Conservation (phyloP, 2,329 filamentous ascomycete genomes). For the Tolypocladium paradoxum region DNA sequence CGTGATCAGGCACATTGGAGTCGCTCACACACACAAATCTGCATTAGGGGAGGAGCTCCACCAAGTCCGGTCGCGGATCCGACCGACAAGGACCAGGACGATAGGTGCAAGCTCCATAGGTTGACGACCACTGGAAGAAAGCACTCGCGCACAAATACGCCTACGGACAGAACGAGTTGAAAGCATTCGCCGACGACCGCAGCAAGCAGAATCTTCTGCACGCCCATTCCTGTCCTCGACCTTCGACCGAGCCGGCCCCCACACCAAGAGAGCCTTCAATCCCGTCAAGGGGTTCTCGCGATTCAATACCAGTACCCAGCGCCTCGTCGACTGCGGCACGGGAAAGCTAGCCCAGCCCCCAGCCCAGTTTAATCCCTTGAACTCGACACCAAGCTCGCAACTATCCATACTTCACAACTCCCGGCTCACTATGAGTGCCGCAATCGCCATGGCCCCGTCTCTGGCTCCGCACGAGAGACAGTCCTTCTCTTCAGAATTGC, state of each 20-base stretch:
- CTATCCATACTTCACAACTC: neutral
- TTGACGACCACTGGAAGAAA: neutral
- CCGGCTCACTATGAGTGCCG: constrained; percentile 52
- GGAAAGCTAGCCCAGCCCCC: neutral
- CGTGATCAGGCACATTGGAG: neutral
- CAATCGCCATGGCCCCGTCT: constrained; percentile 58
- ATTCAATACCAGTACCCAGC: neutral
- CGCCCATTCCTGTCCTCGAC: neutral
- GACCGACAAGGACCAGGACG: neutral
- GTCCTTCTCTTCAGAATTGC: constrained; percentile 42
- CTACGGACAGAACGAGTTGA: neutral
- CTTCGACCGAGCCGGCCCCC: neutral
- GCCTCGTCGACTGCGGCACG: too few relatives aligned
- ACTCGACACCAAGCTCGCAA: neutral
- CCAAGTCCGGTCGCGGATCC: neutral
- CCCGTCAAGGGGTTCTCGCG: neutral
- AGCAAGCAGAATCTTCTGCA: neutral
- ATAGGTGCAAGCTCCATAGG: neutral
- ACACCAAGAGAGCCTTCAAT: neutral
- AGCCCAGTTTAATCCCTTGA: neutral
- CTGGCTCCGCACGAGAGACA: constrained; percentile 55
- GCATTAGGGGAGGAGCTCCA: neutral
- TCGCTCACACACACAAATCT: neutral
- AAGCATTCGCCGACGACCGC: too few relatives aligned
- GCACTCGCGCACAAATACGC: neutral